Percentiles rank a stretch among this genome's conserved stretches.
Evolutionary conservation across 176 grass and related monocot species (phyloP).

Genomic region (Rhynchospora breviuscula): DNA sequence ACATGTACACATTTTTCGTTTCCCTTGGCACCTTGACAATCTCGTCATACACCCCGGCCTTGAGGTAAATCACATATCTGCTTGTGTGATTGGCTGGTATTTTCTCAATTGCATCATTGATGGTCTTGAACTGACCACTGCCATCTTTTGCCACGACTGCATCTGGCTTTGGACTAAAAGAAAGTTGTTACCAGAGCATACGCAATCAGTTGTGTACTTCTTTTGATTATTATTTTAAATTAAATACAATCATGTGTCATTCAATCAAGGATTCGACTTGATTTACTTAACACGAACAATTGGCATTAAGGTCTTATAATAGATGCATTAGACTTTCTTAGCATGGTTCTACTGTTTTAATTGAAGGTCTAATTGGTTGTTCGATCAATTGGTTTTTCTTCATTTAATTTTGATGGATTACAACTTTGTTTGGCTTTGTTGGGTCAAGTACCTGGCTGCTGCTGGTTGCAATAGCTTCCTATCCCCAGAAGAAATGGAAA

Average conservation of each 20-base stretch:
- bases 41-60: slow-evolving; percentile 70
- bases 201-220: neutral
- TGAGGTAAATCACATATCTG: slow-evolving; percentile 79
- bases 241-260: neutral
- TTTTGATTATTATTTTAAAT: neutral
- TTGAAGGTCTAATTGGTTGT: no score
- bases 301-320: no score
- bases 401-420: no score
- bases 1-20: slow-evolving; percentile 68
- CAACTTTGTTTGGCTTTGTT: no score
- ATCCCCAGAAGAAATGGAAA: slow-evolving; percentile 21
- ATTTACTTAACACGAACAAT: neutral
- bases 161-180: slow-evolving; percentile 30
- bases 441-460: neutral
- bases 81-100: slow-evolving; percentile 36
- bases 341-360: no score
- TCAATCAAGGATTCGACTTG: neutral
- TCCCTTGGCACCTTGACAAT: slow-evolving; percentile 54
- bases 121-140: slow-evolving; percentile 61
- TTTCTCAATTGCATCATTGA: slow-evolving; percentile 53
- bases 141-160: slow-evolving; percentile 74
- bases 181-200: neutral
- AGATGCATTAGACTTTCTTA: no score
- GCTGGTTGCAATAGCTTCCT: slow-evolving; percentile 60
- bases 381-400: no score